These are phyloP conservation scores for Fennellomyces sp. DNA, from an alignment of 371 early-diverging fungal genomes.

Conservation along the genomic window DNA sequence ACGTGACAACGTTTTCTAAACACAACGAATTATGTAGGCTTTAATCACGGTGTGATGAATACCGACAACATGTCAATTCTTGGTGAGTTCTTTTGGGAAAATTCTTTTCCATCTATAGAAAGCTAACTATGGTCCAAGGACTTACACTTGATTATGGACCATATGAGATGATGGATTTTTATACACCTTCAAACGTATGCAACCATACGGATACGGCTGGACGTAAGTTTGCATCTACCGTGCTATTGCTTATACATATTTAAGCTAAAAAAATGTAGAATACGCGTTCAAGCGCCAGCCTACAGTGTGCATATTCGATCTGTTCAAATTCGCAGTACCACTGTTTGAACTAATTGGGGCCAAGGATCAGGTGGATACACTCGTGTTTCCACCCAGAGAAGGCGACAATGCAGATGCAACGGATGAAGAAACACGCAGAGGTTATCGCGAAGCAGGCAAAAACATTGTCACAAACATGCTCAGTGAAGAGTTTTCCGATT, in stretches of 20 bases:
- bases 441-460: conserved; percentile 42
- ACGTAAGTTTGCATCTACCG: conserved; percentile 29
- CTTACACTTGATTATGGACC: conserved; percentile 93
- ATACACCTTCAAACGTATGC: conserved; percentile 77
- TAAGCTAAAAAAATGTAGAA: conserved; percentile 30
- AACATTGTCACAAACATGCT: conserved; percentile 47
- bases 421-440: conserved; percentile 21
- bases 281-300: conserved; percentile 89
- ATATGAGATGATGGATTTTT: conserved; percentile 82
- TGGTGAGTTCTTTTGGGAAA: too few relatives aligned
- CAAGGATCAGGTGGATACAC: conserved; percentile 41
- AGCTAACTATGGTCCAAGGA: conserved; percentile 27
- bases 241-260: neutral
- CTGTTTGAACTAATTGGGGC: conserved; percentile 72
- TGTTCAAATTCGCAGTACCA: conserved; percentile 71
- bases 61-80: conserved; percentile 91
- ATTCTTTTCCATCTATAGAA: neutral
- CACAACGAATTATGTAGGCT: conserved; percentile 49
- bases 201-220: conserved; percentile 75
- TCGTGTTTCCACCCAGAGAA: conserved; percentile 34
- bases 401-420: conserved; percentile 17
- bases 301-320: conserved; percentile 81
- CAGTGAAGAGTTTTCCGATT: conserved; percentile 52
- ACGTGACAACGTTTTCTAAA: neutral
- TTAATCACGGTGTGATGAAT: conserved; percentile 91